phyloP scores from a whole-genome alignment of 2,329 filamentous ascomycete species.

The Fusarium guadeloupense region DNA sequence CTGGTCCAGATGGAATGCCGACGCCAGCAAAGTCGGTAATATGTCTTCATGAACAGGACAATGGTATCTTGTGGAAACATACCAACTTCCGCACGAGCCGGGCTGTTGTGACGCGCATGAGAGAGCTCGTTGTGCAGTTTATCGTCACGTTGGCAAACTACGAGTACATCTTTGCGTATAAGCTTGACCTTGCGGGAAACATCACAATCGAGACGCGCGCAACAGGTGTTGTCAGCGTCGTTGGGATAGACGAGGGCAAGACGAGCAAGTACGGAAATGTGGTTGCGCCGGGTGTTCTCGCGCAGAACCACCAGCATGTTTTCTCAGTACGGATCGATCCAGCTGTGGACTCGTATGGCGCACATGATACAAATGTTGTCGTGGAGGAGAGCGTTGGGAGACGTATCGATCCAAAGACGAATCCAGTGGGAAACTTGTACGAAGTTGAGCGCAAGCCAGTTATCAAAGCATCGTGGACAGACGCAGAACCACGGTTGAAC shows the following conservation, averaged over 20 bases:
- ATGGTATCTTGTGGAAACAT: slow-evolving; percentile 77
- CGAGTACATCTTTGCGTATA: slow-evolving; percentile 66
- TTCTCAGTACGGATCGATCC: slow-evolving; percentile 73
- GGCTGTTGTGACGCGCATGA: slow-evolving; percentile 66
- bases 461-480: slow-evolving; percentile 57
- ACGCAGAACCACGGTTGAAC: slow-evolving; percentile 64
- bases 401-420: slow-evolving; percentile 58
- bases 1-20: slow-evolving; percentile 62
- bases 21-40: slow-evolving; percentile 65
- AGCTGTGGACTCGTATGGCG: slow-evolving; percentile 61
- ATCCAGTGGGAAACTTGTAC: slow-evolving; percentile 71
- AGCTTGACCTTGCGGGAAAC: slow-evolving; percentile 68
- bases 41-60: slow-evolving; percentile 76
- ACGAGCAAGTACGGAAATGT: slow-evolving; percentile 65
- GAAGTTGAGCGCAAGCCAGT: slow-evolving; percentile 60
- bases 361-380: slow-evolving; percentile 59
- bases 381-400: slow-evolving; percentile 51
- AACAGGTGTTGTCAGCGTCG: slow-evolving; percentile 70
- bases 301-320: slow-evolving; percentile 75
- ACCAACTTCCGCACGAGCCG: slow-evolving; percentile 70
- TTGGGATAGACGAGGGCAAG: slow-evolving; percentile 66
- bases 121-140: slow-evolving; percentile 73
- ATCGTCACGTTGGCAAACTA: slow-evolving; percentile 76
- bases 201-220: slow-evolving; percentile 70
- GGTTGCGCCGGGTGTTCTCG: slow-evolving; percentile 70